Base-by-base conservation (phyloP, 2,329 filamentous ascomycete genomes). In the Chaetomium sp. region DNA sequence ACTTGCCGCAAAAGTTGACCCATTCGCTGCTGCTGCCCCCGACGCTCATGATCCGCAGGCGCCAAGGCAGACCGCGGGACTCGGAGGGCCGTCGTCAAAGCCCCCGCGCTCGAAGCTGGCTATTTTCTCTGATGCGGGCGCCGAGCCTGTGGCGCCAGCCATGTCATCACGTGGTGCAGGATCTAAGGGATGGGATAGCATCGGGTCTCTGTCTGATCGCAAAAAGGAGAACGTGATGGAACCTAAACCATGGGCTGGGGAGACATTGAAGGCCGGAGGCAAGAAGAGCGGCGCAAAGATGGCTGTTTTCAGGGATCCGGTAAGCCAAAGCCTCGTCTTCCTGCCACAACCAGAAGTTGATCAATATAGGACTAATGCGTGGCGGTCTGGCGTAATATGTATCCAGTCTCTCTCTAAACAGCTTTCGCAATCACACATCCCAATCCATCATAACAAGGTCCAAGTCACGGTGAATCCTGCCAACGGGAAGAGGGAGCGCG, bases 141-240 rank as follows among this genome's bases (percentile, higher is more conserved):
- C 83, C 31, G 79, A 81, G 9, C 80, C 51, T 80, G 85, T 51
- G 79, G 65, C 87, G 4, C 83, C 87, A 13, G 82, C 81, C 63
- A 81, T 84, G 75, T 83, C 81, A 64, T 82, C 81, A 63, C 80
- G 81, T 16, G 81, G 79, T 3, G 79, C 81, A 10, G 79, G 79
- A 51, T 83, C 87, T 1, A 90, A 88, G 75, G 94, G 93, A 2
- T 98, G 95, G 94, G 92, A 97, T 69, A 94, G 82, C 67, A 97
- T 99, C 74, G 93, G 91, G 33, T 92, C 92, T 1, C 79, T 97
- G 66, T 85, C 88, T 58, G 91, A 97, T 67, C 86, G 95, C 57
- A 97, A 92, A 82, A 99, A 98, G 83, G 95, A 99, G 77, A 99
- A 99, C 74, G 82, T 83, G 7, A 81, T 93, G 70, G 92, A 94